Conservation (phyloP, 2,329 filamentous ascomycete species). For the Ascochyta rabiei region DNA sequence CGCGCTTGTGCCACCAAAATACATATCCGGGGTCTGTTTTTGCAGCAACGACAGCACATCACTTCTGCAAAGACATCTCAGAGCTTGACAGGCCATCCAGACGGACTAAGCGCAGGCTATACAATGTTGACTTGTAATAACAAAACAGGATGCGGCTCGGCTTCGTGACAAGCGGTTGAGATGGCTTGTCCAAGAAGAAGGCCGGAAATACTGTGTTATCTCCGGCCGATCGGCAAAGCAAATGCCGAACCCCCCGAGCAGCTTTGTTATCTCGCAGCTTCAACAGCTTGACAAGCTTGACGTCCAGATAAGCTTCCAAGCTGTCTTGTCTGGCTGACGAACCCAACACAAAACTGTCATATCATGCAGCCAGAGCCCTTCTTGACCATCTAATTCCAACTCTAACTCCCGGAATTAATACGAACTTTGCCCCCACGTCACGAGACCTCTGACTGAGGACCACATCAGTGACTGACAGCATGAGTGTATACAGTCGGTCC, state of each 20-base stretch:
- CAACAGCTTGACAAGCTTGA: background rate
- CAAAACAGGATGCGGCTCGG: too few species aligned
- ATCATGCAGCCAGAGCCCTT: too few species aligned
- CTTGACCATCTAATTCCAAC: background rate
- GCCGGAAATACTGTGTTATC: slow-evolving; percentile 3
- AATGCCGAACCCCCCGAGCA: background rate
- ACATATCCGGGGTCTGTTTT: background rate
- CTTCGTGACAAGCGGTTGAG: background rate
- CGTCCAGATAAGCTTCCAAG: slow-evolving; percentile 4
- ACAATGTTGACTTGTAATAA: too few species aligned
- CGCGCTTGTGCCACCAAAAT: background rate
- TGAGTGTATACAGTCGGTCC: too few species aligned
- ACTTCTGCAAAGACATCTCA: too few species aligned
- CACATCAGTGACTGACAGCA: too few species aligned
- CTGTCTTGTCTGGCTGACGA: background rate
- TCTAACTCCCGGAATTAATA: too few species aligned
- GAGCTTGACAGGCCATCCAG: background rate
- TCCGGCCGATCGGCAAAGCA: background rate
- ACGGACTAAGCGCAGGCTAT: too few species aligned
- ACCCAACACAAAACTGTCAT: background rate
- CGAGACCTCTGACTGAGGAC: too few species aligned
- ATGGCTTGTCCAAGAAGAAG: background rate
- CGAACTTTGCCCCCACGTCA: too few species aligned
- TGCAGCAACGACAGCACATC: background rate
- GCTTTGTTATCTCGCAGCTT: background rate